These are phyloP conservation scores for Sindora glabra DNA, from an alignment of 306 rosid species.

Conservation along the genomic window DNA sequence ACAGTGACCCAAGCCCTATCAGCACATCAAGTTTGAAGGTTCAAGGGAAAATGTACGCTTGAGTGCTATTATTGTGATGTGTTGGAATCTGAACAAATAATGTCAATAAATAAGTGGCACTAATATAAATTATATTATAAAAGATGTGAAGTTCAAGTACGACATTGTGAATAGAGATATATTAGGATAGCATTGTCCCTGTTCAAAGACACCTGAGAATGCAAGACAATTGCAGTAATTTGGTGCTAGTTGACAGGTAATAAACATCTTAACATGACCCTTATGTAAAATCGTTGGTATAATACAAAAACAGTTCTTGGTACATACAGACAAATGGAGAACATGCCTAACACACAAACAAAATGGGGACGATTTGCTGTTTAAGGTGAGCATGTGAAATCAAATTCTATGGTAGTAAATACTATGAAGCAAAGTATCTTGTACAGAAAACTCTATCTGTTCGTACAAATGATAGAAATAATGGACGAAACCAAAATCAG, in stretches of 20 bases:
- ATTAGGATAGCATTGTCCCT: no score
- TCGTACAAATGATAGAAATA: slow-evolving; percentile 10
- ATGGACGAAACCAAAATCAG: slow-evolving; percentile 3
- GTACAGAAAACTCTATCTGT: slow-evolving; percentile 17
- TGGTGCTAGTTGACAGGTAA: slow-evolving; percentile 6
- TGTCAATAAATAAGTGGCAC: no score
- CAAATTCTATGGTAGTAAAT: slow-evolving; percentile 19
- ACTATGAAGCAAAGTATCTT: slow-evolving; percentile 3
- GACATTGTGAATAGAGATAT: no score
- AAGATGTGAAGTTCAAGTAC: no score
- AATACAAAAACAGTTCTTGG: not conserved
- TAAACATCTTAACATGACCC: slow-evolving; percentile 10
- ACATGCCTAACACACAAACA: slow-evolving; percentile 15
- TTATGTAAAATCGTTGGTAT: slow-evolving; percentile 2
- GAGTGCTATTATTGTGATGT: no score
- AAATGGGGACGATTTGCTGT: slow-evolving; percentile 22
- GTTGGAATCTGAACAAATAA: no score
- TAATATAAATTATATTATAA: no score
- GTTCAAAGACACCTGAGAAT: no score
- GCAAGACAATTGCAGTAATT: not conserved
- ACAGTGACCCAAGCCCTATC: slow-evolving; percentile 24
- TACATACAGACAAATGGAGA: slow-evolving; percentile 13
- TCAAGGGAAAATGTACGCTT: no score
- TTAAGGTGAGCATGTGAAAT: slow-evolving; percentile 15
- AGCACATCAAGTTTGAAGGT: not conserved